These are phyloP conservation scores for Hydnomerulius pinastri DNA, from an alignment of 768 basidiomycete genomes.

Conservation along the genomic window DNA sequence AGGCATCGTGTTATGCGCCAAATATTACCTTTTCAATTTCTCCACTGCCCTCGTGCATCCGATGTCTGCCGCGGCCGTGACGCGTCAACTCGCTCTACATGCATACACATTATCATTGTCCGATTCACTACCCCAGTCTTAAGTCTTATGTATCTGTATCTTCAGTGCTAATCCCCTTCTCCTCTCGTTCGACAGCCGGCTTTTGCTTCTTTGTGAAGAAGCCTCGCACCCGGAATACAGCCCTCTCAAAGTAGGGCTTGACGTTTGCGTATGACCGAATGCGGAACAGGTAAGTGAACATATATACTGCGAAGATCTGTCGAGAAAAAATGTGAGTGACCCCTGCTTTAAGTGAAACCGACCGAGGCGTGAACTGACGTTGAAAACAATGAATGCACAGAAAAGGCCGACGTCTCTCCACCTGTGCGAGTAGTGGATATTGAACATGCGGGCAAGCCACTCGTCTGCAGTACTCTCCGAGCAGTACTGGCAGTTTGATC, in stretches of 20 bases:
- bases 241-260: background rate
- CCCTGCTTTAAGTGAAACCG: background rate
- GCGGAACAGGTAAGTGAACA: slow-evolving; percentile 60
- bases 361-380: slow-evolving; percentile 33
- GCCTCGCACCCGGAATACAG: too few species aligned
- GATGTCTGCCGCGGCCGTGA: too few species aligned
- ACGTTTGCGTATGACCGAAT: slow-evolving; percentile 33
- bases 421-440: slow-evolving; percentile 55
- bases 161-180: too few species aligned
- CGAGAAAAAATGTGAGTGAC: background rate
- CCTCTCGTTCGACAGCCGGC: too few species aligned
- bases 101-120: too few species aligned
- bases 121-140: too few species aligned
- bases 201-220: too few species aligned
- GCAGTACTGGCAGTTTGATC: slow-evolving; percentile 53
- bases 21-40: too few species aligned
- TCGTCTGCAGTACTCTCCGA: slow-evolving; percentile 57
- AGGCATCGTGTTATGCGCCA: background rate
- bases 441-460: slow-evolving; percentile 48
- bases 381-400: slow-evolving; percentile 43
- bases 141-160: too few species aligned
- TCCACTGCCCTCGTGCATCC: too few species aligned
- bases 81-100: too few species aligned
- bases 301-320: slow-evolving; percentile 49
- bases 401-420: slow-evolving; percentile 54